These are phyloP conservation scores for Xylariomycetidae sp. DNA, from an alignment of 2,329 filamentous ascomycete species.

Conservation along the genomic window DNA sequence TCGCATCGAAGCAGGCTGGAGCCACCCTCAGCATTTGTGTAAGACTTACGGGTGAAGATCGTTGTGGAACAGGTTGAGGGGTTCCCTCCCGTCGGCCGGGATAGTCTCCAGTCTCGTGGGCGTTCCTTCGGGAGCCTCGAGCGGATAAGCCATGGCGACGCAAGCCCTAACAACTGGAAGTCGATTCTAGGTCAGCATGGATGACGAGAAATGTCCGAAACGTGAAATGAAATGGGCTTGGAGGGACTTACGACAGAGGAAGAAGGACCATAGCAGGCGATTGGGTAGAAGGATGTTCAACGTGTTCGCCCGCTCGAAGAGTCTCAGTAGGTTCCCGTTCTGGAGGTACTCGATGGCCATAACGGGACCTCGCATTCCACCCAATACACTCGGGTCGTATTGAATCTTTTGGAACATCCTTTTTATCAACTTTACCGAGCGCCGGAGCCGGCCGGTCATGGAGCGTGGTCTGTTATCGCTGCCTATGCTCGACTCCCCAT, in stretches of 20 bases:
- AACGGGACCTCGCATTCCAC: conserved; percentile 5
- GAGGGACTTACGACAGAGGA: conserved; percentile 10
- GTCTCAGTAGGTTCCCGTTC: conserved; percentile 2
- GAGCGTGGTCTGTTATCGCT: not conserved
- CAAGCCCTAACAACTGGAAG: conserved; percentile 11
- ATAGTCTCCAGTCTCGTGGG: conserved; percentile 4
- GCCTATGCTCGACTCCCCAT: no score
- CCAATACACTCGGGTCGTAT: not conserved
- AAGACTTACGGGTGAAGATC: conserved; percentile 9
- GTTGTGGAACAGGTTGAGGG: not conserved
- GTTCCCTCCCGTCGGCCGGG: not conserved
- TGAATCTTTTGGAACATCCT: not conserved
- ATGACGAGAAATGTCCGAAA: not conserved
- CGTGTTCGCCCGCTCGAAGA: not conserved
- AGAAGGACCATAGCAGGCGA: conserved; percentile 11
- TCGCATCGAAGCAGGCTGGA: no score
- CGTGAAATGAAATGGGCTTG: not conserved
- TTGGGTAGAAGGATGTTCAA: conserved; percentile 2
- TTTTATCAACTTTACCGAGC: no score
- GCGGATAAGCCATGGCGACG: conserved; percentile 6
- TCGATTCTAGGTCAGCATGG: no score
- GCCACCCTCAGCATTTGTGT: no score
- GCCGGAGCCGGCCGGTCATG: not conserved
- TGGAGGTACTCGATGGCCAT: conserved; percentile 8
- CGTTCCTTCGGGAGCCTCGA: not conserved